These are phyloP conservation scores for Nicotiana knightiana DNA, from an alignment of 257 asterid species.

Conservation along the genomic window DNA sequence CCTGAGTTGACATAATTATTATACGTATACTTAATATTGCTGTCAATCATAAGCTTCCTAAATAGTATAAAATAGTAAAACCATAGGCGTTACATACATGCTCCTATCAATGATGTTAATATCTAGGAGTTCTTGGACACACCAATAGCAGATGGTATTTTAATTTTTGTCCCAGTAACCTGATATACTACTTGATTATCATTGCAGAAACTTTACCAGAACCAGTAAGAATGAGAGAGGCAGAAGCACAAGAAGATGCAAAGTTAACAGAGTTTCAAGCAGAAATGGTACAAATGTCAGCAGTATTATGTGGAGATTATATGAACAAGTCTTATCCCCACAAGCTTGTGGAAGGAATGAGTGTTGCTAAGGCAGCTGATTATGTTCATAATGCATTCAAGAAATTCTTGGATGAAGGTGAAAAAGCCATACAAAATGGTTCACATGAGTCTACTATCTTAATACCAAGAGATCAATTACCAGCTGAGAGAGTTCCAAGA, in stretches of 20 bases:
- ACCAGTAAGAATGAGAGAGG: slow-evolving; percentile 43
- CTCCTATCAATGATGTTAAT: no score
- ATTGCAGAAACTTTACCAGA: slow-evolving; percentile 45
- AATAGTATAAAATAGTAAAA: no score
- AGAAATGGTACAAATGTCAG: slow-evolving; percentile 68
- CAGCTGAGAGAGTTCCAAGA: slow-evolving; percentile 5
- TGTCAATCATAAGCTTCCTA: neutral
- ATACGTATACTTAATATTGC: no score
- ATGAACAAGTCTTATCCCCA: slow-evolving; percentile 33
- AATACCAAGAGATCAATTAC: neutral
- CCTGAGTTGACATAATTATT: no score
- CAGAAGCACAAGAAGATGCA: slow-evolving; percentile 50
- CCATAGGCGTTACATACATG: no score
- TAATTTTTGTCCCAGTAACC: neutral
- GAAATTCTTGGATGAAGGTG: slow-evolving; percentile 49
- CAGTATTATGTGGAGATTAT: slow-evolving; percentile 59
- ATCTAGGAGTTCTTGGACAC: no score
- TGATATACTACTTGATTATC: neutral
- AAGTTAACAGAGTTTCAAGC: slow-evolving; percentile 56
- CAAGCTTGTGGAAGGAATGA: slow-evolving; percentile 44
- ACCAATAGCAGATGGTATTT: neutral
- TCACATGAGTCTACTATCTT: slow-evolving; percentile 39
- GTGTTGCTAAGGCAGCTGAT: slow-evolving; percentile 48
- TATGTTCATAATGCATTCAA: slow-evolving; percentile 45
- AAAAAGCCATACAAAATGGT: slow-evolving; percentile 39